Evolutionary conservation across 441 rosid genomes (phyloP).

Genomic region (Croton setiger): DNA sequence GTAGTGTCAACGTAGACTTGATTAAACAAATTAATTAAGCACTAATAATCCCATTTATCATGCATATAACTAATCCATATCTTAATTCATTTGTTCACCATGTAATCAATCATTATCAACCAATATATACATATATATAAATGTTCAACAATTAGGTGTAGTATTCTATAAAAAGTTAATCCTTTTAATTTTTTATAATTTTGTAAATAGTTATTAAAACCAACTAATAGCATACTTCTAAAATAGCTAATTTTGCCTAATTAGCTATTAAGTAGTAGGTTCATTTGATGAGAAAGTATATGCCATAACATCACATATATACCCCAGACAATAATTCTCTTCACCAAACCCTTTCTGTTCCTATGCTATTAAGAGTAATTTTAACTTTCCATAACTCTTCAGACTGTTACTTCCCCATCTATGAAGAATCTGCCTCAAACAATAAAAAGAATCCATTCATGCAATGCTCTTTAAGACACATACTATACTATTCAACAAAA

Average conservation of each 20-base stretch:
- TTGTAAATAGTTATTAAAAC: too few relatives aligned
- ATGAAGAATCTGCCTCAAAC: conserved; percentile 23
- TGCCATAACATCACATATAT: background rate
- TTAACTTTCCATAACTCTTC: conserved; percentile 20
- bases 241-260: too few relatives aligned
- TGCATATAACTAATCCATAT: background rate
- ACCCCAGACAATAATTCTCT: conserved; percentile 39
- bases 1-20: background rate
- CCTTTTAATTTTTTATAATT: too few relatives aligned
- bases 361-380: conserved; percentile 26
- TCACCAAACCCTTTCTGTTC: conserved; percentile 16
- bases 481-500: too few relatives aligned
- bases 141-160: too few relatives aligned
- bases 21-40: background rate
- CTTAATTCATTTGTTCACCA: background rate
- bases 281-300: conserved; percentile 19
- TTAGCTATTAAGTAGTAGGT: too few relatives aligned
- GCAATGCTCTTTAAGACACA: conserved; percentile 1
- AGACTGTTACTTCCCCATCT: conserved; percentile 18
- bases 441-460: conserved; percentile 23
- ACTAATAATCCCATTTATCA: background rate
- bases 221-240: too few relatives aligned
- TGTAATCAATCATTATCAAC: background rate
- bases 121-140: too few relatives aligned
- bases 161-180: too few relatives aligned